Base-by-base conservation (phyloP, 2,329 filamentous ascomycete genomes). In the Colletotrichum somersetense region DNA sequence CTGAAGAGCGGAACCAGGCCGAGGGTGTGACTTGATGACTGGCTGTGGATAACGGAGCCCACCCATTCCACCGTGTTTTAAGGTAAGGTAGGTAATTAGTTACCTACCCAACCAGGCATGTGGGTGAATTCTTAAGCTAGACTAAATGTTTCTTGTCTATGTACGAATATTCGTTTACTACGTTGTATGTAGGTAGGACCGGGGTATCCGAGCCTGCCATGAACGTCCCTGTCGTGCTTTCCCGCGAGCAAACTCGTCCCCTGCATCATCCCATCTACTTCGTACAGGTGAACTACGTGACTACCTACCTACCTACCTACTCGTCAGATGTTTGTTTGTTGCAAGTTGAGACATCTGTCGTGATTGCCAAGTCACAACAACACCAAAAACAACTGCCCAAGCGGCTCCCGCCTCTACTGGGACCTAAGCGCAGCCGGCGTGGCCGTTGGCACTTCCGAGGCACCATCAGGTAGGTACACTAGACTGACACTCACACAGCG, bases 21-120 rank as follows among this genome's bases (percentile, higher is more conserved):
- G 35, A 40, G 40, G 48, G 38, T 63, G 35, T 23, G n/a, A 63
- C 33, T 53, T 63, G 48, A 48, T 42, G 46, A 63, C 61, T 30
- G 35, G 33, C 11, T 42, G 61, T 63, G 48, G 46, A 30, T 48
- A 26, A 53, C n/a, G n/a, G 35, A 33, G 35, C 35, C 44, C 20
- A 62, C 35, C 44, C 20, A 62, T 33, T 23, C 18, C 58, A 44
- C 23, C 23, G 8, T 16, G 14, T 42, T 46, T 62, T 30, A 30
- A 4, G 30, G 26, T 30, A 48, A 35, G 42, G 42, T 44, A 10
- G 1, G 5, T 44, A 20, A 2, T 6, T 44, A 18, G 1, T 7
- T 44, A 44, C 42, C 7, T 40, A 40, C 38, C 38, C 11, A 40
- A 2, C 18, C 4, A 12, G 20, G 20, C n/a, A 48, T 8, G 20